Conservation (phyloP, 305 asterid species). For the Withania somnifera region DNA sequence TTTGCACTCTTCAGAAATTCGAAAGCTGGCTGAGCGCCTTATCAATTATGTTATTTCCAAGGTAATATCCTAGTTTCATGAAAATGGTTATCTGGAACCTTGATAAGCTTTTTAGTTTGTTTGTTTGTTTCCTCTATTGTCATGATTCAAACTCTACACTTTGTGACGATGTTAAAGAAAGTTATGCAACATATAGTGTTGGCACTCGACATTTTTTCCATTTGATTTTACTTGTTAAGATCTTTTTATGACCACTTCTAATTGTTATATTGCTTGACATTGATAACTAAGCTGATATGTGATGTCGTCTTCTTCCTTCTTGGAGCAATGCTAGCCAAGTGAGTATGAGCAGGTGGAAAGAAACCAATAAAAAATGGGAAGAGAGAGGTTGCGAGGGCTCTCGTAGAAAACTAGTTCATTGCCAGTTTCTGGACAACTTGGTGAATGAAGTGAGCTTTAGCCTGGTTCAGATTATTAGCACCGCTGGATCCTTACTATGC, state of each 20-base stretch:
- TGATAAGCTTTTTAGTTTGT: neutral
- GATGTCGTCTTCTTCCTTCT: neutral
- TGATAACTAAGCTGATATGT: neutral
- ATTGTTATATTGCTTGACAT: neutral
- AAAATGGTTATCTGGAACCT: neutral
- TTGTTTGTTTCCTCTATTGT: neutral
- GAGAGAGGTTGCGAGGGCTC: neutral
- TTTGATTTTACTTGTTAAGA: neutral
- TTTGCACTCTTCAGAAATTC: slow-evolving; percentile 58
- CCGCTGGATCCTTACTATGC: neutral
- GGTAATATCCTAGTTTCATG: slow-evolving; percentile 26
- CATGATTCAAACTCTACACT: neutral
- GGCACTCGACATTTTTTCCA: neutral
- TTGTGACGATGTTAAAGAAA: neutral
- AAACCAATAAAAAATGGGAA: neutral
- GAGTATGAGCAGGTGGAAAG: neutral
- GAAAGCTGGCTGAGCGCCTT: slow-evolving; percentile 71
- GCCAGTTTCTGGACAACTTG: neutral
- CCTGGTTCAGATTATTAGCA: neutral
- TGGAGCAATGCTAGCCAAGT: neutral
- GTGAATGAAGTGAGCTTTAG: neutral
- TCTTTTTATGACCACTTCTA: neutral
- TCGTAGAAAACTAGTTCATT: neutral
- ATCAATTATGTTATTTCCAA: slow-evolving; percentile 65
- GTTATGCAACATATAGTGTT: neutral